phyloP scores from a whole-genome alignment of 192 early-diverging fungal species.

The Gamsiella multidivaricata region DNA sequence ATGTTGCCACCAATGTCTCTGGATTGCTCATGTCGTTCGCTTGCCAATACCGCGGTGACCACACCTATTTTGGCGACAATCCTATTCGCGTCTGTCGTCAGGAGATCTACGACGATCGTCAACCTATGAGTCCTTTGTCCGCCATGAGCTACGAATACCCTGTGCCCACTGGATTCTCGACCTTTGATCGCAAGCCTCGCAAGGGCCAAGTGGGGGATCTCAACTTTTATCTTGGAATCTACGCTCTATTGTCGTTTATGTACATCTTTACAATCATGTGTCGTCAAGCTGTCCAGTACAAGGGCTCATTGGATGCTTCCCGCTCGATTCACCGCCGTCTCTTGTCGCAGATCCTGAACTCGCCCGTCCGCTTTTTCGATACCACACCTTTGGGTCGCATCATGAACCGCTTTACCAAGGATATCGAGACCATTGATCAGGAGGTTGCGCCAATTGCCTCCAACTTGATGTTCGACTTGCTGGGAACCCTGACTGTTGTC shows the following conservation, averaged over 20 bases:
- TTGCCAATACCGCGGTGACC: constrained; percentile 50
- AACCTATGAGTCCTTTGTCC: constrained; percentile 44
- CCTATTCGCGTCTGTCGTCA: constrained; percentile 41
- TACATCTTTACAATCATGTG: constrained; percentile 50
- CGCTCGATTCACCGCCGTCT: constrained; percentile 69
- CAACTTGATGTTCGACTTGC: constrained; percentile 63
- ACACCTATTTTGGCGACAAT: constrained; percentile 49
- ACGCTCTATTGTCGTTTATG: constrained; percentile 60
- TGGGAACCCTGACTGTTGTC: constrained; percentile 44
- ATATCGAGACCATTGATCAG: constrained; percentile 65
- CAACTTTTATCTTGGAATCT: constrained; percentile 72
- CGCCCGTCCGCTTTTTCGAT: constrained; percentile 65
- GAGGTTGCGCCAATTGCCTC: constrained; percentile 61
- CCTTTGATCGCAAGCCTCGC: constrained; percentile 13
- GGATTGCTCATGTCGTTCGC: constrained; percentile 47
- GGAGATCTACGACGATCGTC: constrained; percentile 39
- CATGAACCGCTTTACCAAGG: constrained; percentile 81
- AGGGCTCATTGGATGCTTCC: constrained; percentile 67
- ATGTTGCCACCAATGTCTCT: constrained; percentile 34
- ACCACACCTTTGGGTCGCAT: constrained; percentile 81
- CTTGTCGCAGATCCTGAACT: constrained; percentile 57
- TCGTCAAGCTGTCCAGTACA: constrained; percentile 57
- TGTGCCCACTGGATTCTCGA: constrained; percentile 10
- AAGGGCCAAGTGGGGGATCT: constrained; percentile 22
- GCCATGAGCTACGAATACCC: constrained; percentile 20